phyloP scores from a whole-genome alignment of 805 yeast genomes.

The Candida fluviatilis region DNA sequence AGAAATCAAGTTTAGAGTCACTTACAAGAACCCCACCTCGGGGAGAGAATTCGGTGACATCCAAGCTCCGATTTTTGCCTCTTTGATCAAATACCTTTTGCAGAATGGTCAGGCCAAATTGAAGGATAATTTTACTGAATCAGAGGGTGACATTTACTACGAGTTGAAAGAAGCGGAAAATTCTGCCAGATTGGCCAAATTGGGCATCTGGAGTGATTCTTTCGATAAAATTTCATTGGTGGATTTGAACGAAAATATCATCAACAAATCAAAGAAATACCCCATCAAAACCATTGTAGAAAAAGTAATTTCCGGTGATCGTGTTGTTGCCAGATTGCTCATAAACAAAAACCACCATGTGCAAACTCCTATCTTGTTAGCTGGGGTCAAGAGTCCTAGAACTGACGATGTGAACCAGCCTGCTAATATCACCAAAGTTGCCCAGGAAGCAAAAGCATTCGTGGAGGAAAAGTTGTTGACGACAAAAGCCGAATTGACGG shows the following conservation, averaged over 20 bases:
- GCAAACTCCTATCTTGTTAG: conserved; percentile 57
- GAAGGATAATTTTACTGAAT: conserved; percentile 47
- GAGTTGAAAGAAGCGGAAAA: conserved; percentile 39
- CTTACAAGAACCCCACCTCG: conserved; percentile 45
- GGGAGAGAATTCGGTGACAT: conserved; percentile 73
- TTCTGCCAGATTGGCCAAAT: conserved; percentile 46
- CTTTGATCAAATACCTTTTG: conserved; percentile 54
- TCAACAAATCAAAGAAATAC: conserved; percentile 30
- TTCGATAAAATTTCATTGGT: conserved; percentile 16
- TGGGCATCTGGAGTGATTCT: conserved; percentile 51
- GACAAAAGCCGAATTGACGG: conserved; percentile 48
- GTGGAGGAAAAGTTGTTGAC: conserved; percentile 63
- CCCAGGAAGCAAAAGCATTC: conserved; percentile 60
- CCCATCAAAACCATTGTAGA: conserved; percentile 64
- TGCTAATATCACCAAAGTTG: conserved; percentile 51
- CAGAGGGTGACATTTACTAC: conserved; percentile 36
- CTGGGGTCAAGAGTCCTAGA: conserved; percentile 73
- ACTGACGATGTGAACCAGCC: conserved; percentile 45
- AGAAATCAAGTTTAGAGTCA: conserved; percentile 53
- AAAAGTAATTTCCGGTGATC: conserved; percentile 73
- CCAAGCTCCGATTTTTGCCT: conserved; percentile 56
- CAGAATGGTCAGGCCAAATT: conserved; percentile 60
- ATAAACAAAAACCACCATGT: conserved; percentile 49
- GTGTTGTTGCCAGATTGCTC: conserved; percentile 59
- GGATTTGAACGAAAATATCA: conserved; percentile 26